Conservation (phyloP, 345 rosid genomes). For the Stellera chamaejasme region DNA sequence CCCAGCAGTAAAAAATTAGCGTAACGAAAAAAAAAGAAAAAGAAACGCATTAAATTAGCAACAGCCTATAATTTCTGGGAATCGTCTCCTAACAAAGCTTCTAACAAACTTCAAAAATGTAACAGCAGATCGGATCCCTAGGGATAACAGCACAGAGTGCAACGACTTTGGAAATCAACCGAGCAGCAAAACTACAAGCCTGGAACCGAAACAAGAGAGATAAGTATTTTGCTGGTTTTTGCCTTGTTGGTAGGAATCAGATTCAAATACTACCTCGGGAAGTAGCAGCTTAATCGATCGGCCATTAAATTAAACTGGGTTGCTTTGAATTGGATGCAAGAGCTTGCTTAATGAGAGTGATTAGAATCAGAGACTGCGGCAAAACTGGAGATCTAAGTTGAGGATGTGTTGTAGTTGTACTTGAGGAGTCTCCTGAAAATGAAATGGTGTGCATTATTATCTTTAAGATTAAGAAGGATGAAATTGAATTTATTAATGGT, state of each 20-base stretch:
- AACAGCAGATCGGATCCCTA: constrained; percentile 29
- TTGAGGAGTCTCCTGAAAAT: too few relatives aligned
- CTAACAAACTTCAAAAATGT: constrained; percentile 9
- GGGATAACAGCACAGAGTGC: constrained; percentile 15
- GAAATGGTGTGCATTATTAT: too few relatives aligned
- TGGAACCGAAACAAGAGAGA: too few relatives aligned
- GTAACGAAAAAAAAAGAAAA: constrained; percentile 1
- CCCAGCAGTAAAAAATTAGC: constrained; percentile 14
- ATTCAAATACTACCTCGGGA: constrained; percentile 22
- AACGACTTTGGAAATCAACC: not conserved
- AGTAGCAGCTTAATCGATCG: constrained; percentile 17
- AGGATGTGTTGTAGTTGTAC: too few relatives aligned
- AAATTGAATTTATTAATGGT: too few relatives aligned
- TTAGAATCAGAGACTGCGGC: constrained; percentile 15
- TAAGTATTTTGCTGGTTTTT: not conserved
- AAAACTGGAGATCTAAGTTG: not conserved
- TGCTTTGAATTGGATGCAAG: constrained; percentile 17
- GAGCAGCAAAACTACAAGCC: not conserved
- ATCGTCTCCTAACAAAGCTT: constrained; percentile 12
- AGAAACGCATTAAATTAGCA: not conserved
- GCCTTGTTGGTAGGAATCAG: not conserved
- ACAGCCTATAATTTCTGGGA: constrained; percentile 24
- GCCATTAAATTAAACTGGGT: constrained; percentile 14
- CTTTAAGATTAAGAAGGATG: too few relatives aligned
- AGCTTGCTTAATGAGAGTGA: constrained; percentile 7